phyloP scores from a whole-genome alignment of 2,329 filamentous ascomycete species.

The Aureobasidium subglaciale region DNA sequence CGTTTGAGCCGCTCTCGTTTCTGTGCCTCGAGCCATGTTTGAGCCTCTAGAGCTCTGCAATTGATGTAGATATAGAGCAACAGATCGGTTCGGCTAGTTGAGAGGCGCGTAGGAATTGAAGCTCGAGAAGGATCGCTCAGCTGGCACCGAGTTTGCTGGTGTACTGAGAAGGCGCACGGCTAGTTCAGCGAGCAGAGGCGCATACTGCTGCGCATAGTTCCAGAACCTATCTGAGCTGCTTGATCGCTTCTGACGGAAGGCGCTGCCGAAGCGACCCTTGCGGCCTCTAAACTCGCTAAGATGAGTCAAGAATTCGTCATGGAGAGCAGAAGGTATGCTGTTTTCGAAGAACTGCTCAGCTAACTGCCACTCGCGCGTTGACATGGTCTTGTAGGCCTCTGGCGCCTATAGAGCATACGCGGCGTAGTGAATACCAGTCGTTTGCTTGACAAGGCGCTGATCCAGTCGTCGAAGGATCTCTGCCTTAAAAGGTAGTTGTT shows the following conservation, averaged over 20 bases:
- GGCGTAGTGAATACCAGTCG: not conserved
- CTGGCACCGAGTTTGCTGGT: not conserved
- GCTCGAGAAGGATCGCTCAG: not conserved
- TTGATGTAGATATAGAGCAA: not conserved
- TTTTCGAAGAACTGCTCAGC: not conserved
- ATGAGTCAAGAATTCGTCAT: not conserved
- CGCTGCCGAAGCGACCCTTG: not conserved
- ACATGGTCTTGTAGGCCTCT: not conserved
- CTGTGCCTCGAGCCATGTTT: not conserved
- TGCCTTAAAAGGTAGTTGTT: not conserved
- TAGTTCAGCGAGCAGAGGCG: not conserved
- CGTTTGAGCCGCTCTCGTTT: not conserved
- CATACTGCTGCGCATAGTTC: not conserved
- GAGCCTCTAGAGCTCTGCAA: not conserved
- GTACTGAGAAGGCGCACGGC: not conserved
- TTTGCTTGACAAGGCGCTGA: not conserved
- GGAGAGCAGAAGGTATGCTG: not conserved
- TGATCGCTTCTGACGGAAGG: not conserved
- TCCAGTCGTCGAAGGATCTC: not conserved
- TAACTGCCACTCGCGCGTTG: not conserved
- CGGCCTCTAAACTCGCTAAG: not conserved
- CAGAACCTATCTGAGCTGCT: not conserved
- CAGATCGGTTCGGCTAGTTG: not conserved
- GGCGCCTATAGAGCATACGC: not conserved
- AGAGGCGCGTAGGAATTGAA: not conserved